Evolutionary conservation across 2,329 filamentous ascomycete species (phyloP).

Genomic region (Fusarium avenaceum): DNA sequence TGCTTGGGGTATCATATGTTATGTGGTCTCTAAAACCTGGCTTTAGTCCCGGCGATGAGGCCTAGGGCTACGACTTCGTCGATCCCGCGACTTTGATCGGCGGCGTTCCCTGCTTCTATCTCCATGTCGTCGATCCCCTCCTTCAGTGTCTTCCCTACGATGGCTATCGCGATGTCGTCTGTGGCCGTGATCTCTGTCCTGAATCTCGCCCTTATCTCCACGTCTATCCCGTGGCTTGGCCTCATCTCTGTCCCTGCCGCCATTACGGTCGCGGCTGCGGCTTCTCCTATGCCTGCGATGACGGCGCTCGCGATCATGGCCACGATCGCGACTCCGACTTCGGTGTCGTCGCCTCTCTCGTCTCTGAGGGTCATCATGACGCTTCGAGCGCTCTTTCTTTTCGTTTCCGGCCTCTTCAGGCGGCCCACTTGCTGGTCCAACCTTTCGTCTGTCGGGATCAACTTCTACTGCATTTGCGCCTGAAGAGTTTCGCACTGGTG

Average conservation of each 20-base stretch:
- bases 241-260: conserved; percentile 34
- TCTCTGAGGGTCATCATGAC: conserved; percentile 52
- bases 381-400: conserved; percentile 50
- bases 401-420: conserved; percentile 47
- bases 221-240: conserved; percentile 23
- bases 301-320: conserved; percentile 48
- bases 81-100: conserved; percentile 42
- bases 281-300: conserved; percentile 53
- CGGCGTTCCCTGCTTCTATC: conserved; percentile 44
- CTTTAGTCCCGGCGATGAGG: conserved; percentile 29
- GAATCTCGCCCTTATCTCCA: conserved; percentile 17
- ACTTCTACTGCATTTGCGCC: conserved; percentile 79
- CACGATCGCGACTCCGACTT: conserved; percentile 55
- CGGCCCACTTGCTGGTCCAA: conserved; percentile 49
- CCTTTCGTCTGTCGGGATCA: conserved; percentile 56
- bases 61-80: conserved; percentile 35
- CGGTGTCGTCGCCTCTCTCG: conserved; percentile 54
- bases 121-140: conserved; percentile 33
- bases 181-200: conserved; percentile 28
- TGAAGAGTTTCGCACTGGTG: conserved; percentile 70
- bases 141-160: conserved; percentile 23
- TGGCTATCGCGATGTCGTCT: conserved; percentile 29
- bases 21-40: not conserved
- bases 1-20: conserved; percentile 32
- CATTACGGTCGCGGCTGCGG: conserved; percentile 51